phyloP scores from a whole-genome alignment of 305 asterid genomes.

The Fraxinus floribunda region DNA sequence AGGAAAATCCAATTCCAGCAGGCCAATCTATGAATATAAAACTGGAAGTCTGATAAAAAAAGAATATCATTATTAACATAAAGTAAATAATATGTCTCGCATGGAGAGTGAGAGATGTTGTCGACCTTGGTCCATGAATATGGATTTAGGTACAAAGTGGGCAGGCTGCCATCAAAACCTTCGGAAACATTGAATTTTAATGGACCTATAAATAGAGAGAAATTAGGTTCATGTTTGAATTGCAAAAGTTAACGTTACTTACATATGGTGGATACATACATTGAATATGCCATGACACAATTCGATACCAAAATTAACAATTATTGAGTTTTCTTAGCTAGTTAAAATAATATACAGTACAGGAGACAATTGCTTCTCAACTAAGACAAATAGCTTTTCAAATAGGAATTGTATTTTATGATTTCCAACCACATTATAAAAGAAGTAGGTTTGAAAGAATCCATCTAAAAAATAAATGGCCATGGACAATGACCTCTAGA shows the following conservation, averaged over 20 bases:
- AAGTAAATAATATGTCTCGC: neutral
- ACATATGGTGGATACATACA: neutral
- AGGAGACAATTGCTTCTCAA: neutral
- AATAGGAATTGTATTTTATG: neutral
- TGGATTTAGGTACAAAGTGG: slow-evolving; percentile 17
- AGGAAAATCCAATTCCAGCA: slow-evolving; percentile 55
- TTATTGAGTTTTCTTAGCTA: neutral
- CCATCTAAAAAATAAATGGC: neutral
- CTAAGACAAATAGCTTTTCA: neutral
- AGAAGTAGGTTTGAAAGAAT: neutral
- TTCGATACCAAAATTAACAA: neutral
- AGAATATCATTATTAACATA: neutral
- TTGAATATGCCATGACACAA: neutral
- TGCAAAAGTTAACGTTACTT: neutral
- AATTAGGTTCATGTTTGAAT: neutral
- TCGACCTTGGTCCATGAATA: slow-evolving; percentile 20
- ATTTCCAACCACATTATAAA: neutral
- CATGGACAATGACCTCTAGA: too few species aligned
- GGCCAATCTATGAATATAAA: slow-evolving; percentile 53
- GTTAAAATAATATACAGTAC: neutral
- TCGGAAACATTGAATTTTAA: neutral
- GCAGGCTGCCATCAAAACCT: neutral
- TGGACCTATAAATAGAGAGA: neutral
- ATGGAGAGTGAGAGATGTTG: neutral
- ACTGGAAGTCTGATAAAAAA: slow-evolving; percentile 17